Conservation (phyloP, 129 eudicot species). For the Saussurea involucrata region DNA sequence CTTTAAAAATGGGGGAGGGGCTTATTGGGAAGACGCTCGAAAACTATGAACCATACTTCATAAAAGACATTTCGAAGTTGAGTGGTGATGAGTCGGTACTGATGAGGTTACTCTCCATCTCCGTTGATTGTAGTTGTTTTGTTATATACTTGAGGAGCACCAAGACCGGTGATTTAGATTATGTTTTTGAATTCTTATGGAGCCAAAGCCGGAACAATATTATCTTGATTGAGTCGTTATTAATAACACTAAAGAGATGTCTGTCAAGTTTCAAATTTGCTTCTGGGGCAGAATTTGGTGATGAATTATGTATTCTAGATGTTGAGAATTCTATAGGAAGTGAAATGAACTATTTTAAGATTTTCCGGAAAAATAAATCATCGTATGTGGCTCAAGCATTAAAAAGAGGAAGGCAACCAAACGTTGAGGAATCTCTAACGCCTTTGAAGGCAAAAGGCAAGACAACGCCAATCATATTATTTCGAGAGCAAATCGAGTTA, state of each 20-base stretch:
- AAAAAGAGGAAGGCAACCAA: neutral
- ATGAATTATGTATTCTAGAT: neutral
- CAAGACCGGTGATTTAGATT: neutral
- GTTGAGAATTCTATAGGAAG: neutral
- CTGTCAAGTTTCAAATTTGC: conserved; percentile 11
- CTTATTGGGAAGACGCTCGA: neutral
- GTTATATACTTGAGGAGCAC: conserved; percentile 16
- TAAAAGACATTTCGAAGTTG: neutral
- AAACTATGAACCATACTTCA: neutral
- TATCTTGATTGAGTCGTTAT: neutral
- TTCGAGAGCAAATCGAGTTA: neutral
- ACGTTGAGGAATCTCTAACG: neutral
- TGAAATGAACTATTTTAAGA: neutral
- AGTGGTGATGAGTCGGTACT: neutral
- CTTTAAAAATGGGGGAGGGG: neutral
- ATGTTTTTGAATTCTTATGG: neutral
- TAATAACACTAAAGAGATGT: neutral
- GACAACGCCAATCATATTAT: neutral
- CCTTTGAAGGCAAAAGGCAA: neutral
- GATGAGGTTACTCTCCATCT: neutral
- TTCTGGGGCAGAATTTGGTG: neutral
- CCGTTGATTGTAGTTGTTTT: neutral
- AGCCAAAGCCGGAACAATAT: too few relatives aligned
- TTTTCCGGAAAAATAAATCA: neutral
- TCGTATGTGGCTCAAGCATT: too few relatives aligned